Evolutionary conservation across 257 asterid genomes (phyloP).

Genomic region (Eucommia ulmoides): DNA sequence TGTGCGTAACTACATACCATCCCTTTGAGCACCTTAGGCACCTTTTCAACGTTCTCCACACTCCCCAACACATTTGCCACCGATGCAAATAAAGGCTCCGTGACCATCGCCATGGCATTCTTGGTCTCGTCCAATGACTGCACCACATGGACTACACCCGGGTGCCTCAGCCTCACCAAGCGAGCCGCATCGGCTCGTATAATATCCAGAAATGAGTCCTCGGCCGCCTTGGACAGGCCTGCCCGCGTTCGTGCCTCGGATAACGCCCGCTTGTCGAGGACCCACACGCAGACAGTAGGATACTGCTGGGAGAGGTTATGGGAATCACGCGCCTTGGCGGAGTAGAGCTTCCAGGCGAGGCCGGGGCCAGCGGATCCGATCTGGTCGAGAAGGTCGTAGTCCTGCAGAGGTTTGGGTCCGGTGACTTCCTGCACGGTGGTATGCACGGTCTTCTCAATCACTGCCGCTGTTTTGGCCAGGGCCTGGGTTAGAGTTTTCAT

Average conservation of each 20-base stretch:
- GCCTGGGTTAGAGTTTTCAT: conserved; percentile 92
- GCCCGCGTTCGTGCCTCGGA: conserved; percentile 85
- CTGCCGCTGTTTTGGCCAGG: conserved; percentile 94
- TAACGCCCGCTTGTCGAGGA: conserved; percentile 67
- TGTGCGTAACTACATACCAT: conserved; percentile 34
- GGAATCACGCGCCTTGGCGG: conserved; percentile 74
- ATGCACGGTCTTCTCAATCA: conserved; percentile 92
- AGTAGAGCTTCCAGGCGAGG: conserved; percentile 78
- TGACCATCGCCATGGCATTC: conserved; percentile 89
- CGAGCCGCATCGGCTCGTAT: conserved; percentile 89
- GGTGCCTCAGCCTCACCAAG: conserved; percentile 90
- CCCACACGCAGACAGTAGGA: conserved; percentile 89
- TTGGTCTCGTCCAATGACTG: conserved; percentile 94
- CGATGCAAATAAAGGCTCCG: conserved; percentile 90
- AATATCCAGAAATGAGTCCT: conserved; percentile 75
- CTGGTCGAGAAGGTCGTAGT: conserved; percentile 72
- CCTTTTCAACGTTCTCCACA: conserved; percentile 60
- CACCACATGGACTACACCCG: conserved; percentile 95
- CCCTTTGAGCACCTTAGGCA: conserved; percentile 93
- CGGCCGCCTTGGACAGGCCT: conserved; percentile 78
- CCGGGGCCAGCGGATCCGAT: conserved; percentile 98
- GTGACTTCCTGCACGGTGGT: conserved; percentile 95
- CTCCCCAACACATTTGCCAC: conserved; percentile 78
- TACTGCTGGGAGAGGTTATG: conserved; percentile 39
- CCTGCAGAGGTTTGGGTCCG: conserved; percentile 86